phyloP scores from a whole-genome alignment of 75 land plant genomes.

The Selaginella moellendorffii region DNA sequence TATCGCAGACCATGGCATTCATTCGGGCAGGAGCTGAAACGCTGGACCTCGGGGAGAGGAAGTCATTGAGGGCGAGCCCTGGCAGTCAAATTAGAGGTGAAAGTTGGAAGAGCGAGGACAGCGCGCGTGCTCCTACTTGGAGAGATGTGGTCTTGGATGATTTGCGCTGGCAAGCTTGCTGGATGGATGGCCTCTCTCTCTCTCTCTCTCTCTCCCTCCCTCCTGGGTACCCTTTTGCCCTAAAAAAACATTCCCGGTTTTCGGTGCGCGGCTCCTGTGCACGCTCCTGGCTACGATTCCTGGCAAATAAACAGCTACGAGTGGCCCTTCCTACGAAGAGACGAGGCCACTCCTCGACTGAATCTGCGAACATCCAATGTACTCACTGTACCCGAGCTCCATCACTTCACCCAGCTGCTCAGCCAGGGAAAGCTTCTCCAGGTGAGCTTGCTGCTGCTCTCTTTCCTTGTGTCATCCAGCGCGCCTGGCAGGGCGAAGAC shows the following conservation, averaged over 20 bases:
- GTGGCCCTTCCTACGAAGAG: slow-evolving; percentile 97
- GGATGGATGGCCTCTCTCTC: background rate
- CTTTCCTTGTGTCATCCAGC: too few species aligned
- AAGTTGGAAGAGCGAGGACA: slow-evolving; percentile 8
- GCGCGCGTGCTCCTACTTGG: slow-evolving; percentile 1
- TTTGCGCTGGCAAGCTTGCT: background rate
- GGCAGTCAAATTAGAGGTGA: background rate
- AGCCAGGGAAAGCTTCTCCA: too few species aligned
- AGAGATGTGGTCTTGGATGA: background rate
- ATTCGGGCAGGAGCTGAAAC: too few species aligned
- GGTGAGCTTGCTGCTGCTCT: too few species aligned
- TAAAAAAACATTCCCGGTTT: slow-evolving; percentile 11
- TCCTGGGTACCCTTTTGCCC: background rate
- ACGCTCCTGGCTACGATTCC: slow-evolving; percentile 47
- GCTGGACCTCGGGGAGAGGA: background rate
- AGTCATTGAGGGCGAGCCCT: slow-evolving; percentile 2
- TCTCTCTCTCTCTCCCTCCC: background rate
- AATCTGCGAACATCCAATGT: slow-evolving; percentile 92
- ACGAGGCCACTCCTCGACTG: slow-evolving; percentile 66
- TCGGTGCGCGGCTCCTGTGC: slow-evolving; percentile 81
- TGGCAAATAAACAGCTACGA: slow-evolving; percentile 72
- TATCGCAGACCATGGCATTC: too few species aligned
- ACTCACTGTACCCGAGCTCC: slow-evolving; percentile 53
- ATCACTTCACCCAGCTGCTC: too few species aligned
- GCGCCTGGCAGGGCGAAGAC: slow-evolving; percentile 64